These are phyloP conservation scores for Penicillium simplicissimum DNA, from an alignment of 495 filamentous ascomycete species.

Conservation along the genomic window DNA sequence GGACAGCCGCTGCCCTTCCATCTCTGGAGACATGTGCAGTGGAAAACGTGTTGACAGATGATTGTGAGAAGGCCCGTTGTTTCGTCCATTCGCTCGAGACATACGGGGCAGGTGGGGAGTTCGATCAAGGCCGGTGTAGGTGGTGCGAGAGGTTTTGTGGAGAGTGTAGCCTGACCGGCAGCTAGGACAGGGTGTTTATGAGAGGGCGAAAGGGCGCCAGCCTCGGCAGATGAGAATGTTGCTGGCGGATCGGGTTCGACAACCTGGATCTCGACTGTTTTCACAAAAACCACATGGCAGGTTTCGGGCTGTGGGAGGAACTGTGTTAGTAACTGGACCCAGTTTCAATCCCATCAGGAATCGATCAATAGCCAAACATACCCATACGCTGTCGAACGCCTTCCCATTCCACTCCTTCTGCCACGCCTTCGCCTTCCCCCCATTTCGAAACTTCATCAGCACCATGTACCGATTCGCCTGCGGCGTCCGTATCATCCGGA, in stretches of 20 bases:
- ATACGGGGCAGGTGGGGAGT: slow-evolving; percentile 94
- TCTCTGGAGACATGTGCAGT: slow-evolving; percentile 94
- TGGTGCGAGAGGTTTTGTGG: slow-evolving; percentile 82
- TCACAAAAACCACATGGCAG: slow-evolving; percentile 94
- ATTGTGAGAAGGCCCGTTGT: slow-evolving; percentile 93
- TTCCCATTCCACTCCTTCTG: slow-evolving; percentile 90
- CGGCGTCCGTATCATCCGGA: slow-evolving; percentile 90
- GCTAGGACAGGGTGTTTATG: slow-evolving; percentile 36
- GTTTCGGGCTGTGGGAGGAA: slow-evolving; percentile 71
- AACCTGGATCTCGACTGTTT: slow-evolving; percentile 71
- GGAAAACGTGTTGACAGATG: slow-evolving; percentile 96
- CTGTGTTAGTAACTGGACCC: slow-evolving; percentile 19
- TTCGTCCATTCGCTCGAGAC: slow-evolving; percentile 97
- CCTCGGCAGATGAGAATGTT: slow-evolving; percentile 29
- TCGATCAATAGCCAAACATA: slow-evolving; percentile 43
- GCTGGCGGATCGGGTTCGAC: slow-evolving; percentile 30
- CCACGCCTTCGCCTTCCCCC: slow-evolving; percentile 73
- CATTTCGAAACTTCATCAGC: slow-evolving; percentile 89
- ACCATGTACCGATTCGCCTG: slow-evolving; percentile 93
- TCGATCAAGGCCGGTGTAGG: slow-evolving; percentile 89
- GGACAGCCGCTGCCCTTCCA: slow-evolving; percentile 95
- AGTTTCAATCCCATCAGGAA: not conserved
- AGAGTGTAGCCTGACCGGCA: slow-evolving; percentile 52
- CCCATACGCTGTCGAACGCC: slow-evolving; percentile 92
- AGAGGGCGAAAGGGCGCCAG: slow-evolving; percentile 44